Evolutionary conservation across 1,139 yeast genomes (phyloP), one percentile per base, ranked within the genome.

Genomic region (Blastobotrys elegans): DNA sequence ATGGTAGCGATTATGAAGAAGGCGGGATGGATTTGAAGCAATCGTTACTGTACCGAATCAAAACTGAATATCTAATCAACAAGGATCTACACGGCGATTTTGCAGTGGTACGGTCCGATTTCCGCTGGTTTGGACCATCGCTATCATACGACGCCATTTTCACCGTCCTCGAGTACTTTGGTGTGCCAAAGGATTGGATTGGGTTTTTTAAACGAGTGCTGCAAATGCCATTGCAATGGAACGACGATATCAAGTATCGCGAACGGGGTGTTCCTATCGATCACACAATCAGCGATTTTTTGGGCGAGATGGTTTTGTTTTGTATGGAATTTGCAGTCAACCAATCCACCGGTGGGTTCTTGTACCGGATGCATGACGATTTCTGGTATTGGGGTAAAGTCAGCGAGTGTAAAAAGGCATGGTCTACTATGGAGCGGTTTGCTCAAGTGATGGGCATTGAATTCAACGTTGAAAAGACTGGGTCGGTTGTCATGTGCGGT

Each of bases 301-400:
- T 53, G 30, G 56, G 56, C 8, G 57, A 54, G 27, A 31, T 52
- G 0, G 18, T 54, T 6, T 44, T 54, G 30, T 53, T 53, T 29
- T 41, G 49, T 21, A 40, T 51, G 27, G 57, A 54, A 32, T 53
- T 31, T 37, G 47, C 52, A 1, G 53, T 52, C 32, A 50, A 48
- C 46, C 44, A 48, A 30, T 40, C 52, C 4, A 22, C 48, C 4
- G 56, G 57, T 2, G 38, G 38, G 2, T 44, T 47, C 22, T 30
- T 54, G 43, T 53, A 51, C 49, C 47, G 57, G 8, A 32, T 51
- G 31, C 53, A 52, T 41, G 56, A 54, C 32, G 57, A 54, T 35
- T 48, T 54, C 34, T 54, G 57, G 57, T 33, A 53, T 14, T 54
- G 56, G 56, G 53, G 53, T n/a, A 30, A 30, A 32, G 27, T 40